Evolutionary conservation across 1,284 basidiomycete genomes (phyloP).

Genomic region (Meira nashicola): DNA sequence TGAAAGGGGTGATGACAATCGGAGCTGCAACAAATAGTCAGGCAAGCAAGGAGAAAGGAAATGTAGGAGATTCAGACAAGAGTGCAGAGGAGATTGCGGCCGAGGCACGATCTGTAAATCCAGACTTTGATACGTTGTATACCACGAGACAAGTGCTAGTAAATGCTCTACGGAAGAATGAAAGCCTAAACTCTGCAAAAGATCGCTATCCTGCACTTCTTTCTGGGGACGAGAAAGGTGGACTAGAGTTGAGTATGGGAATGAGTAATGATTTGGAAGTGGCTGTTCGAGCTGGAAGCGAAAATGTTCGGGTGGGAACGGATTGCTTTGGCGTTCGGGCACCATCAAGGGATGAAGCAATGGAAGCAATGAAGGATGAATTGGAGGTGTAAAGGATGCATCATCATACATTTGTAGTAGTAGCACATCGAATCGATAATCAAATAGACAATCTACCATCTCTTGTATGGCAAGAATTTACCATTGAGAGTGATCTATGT

Average conservation of each 20-base stretch:
- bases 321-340: slow-evolving; percentile 71
- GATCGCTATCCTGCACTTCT: slow-evolving; percentile 24
- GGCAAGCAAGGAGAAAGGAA: slow-evolving; percentile 55
- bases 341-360: slow-evolving; percentile 36
- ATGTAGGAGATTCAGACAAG: neutral
- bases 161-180: slow-evolving; percentile 49
- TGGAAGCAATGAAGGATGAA: slow-evolving; percentile 38
- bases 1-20: slow-evolving; percentile 94
- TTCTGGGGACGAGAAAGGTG: slow-evolving; percentile 55
- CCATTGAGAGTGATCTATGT: slow-evolving; percentile 38
- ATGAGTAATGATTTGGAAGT: slow-evolving; percentile 94
- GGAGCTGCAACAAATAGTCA: slow-evolving; percentile 61
- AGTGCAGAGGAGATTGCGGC: neutral
- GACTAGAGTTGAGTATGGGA: slow-evolving; percentile 84
- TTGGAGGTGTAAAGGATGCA: slow-evolving; percentile 4
- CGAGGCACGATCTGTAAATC: slow-evolving; percentile 63
- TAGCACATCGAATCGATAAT: neutral
- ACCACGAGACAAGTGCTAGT: slow-evolving; percentile 63
- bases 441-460: slow-evolving; percentile 19
- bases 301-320: slow-evolving; percentile 85
- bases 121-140: slow-evolving; percentile 73
- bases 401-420: neutral
- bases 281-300: slow-evolving; percentile 76
- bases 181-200: slow-evolving; percentile 12
- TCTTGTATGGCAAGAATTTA: slow-evolving; percentile 40